phyloP scores from a whole-genome alignment of 1,139 yeast genomes.

The Nakaseomyces uthaithaninus region DNA sequence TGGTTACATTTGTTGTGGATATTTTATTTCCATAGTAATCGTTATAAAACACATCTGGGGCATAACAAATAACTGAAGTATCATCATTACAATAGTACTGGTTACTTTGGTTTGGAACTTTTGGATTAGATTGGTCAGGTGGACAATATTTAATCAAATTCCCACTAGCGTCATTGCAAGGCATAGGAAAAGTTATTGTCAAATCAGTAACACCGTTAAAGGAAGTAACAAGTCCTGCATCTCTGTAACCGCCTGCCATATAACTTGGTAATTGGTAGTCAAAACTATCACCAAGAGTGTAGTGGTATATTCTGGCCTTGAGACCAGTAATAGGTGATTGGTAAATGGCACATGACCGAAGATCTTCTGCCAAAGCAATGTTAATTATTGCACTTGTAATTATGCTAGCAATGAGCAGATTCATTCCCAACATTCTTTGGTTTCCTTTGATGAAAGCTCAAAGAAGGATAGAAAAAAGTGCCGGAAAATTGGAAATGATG shows the following conservation, averaged over 20 bases:
- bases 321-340: neutral
- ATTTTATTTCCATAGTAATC: conserved; percentile 5
- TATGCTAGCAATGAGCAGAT: no score
- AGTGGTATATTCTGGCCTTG: neutral
- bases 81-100: neutral
- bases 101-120: neutral
- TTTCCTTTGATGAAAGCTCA: no score
- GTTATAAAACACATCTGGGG: conserved; percentile 12
- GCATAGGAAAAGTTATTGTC: neutral
- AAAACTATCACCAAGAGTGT: neutral
- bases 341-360: neutral
- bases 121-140: neutral
- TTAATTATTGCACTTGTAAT: no score
- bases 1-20: conserved; percentile 14
- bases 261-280: neutral
- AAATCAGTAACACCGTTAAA: neutral
- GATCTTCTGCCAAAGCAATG: neutral
- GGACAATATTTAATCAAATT: neutral
- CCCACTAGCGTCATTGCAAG: conserved; percentile 28
- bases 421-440: no score
- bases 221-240: neutral
- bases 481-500: no score
- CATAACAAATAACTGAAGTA: neutral
- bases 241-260: conserved; percentile 3
- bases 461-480: no score